A percentile compares a stretch with the other conserved stretches of the same genome.
phyloP scores from a whole-genome alignment of 208 protist genomes.

The Endotrypanum monterogeii region DNA sequence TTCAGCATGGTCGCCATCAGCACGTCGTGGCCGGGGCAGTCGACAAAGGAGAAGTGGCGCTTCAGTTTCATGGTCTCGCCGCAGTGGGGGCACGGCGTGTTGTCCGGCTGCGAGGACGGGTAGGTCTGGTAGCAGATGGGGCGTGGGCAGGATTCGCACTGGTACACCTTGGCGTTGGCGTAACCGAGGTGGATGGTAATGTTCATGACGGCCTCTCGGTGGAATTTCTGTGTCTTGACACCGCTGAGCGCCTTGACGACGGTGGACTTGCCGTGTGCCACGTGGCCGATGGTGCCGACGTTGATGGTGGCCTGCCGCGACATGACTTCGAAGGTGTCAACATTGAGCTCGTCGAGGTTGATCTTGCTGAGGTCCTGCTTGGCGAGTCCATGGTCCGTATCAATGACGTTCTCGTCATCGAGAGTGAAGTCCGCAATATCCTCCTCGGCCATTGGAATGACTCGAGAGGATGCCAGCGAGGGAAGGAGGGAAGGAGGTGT shows the following conservation, averaged over 20 bases:
- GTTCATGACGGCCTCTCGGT: slow-evolving; percentile 99
- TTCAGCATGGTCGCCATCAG: slow-evolving; percentile 99
- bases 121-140: slow-evolving; percentile 94
- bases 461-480: neutral
- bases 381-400: slow-evolving; percentile 57
- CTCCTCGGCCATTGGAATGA: slow-evolving; percentile 56
- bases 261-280: slow-evolving; percentile 99
- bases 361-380: slow-evolving; percentile 76
- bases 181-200: slow-evolving; percentile 99
- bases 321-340: slow-evolving; percentile 98
- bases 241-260: slow-evolving; percentile 99
- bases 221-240: slow-evolving; percentile 99
- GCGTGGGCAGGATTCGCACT: slow-evolving; percentile 83
- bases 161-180: slow-evolving; percentile 99
- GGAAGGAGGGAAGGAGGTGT: neutral
- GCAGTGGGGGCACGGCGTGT: slow-evolving; percentile 74
- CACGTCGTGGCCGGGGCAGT: slow-evolving; percentile 99
- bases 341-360: slow-evolving; percentile 84
- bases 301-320: slow-evolving; percentile 99
- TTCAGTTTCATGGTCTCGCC: slow-evolving; percentile 70
- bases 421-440: slow-evolving; percentile 74
- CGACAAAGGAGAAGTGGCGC: slow-evolving; percentile 99
- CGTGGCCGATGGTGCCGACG: slow-evolving; percentile 99
- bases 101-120: slow-evolving; percentile 90
- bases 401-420: slow-evolving; percentile 48